Evolutionary conservation across 768 basidiomycete genomes (phyloP), one percentile per base, ranked within the genome.

Genomic region (Pholiota conissans): DNA sequence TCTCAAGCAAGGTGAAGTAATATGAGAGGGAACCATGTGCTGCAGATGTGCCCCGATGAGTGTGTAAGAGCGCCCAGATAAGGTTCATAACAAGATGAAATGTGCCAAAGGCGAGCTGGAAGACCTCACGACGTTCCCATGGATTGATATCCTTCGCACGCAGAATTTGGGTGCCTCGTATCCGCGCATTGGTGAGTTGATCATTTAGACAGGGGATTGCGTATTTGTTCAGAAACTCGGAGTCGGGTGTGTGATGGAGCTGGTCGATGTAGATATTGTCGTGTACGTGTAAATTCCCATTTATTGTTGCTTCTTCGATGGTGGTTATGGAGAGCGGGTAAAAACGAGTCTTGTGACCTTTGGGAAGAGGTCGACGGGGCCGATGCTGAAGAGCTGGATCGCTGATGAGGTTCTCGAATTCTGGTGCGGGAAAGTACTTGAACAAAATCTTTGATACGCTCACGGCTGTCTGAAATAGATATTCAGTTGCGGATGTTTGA

Each of bases 81-180:
- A 56, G 52, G 35, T 74, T 77, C 49, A 49, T 49, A 14, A 49
- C 3, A 14, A 49, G 11, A n/a, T 49, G 49, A 51, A 78, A 76
- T 0, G 70, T 49, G 0, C 73, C 73, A 26, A 68, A 65, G 0
- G 56, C 71, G 20, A 74, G 64, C 46, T 70, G 67, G 26, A 73
- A 67, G 8, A 62, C 20, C n/a, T 69, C 56, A 7, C 65, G 57
- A 7, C 61, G 62, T 2, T 61, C 56, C 59, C 65, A 74, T 0
- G 62, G 27, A 30, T 57, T 63, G 0, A 67, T 13, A 42, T 74
- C 69, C 27, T 57, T 52, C 1, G n/a, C 27, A 0, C 61, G 62
- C 9, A 63, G 11, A 0, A 34, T 45, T 35, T 72, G 65, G 1
- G 51, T 34, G 4, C 51, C 30, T 16, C 65, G 65, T 24, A 65